Evolutionary conservation across 306 rosid species (phyloP), one percentile per base, ranked within the genome.

Genomic region (Lathyrus sativus): DNA sequence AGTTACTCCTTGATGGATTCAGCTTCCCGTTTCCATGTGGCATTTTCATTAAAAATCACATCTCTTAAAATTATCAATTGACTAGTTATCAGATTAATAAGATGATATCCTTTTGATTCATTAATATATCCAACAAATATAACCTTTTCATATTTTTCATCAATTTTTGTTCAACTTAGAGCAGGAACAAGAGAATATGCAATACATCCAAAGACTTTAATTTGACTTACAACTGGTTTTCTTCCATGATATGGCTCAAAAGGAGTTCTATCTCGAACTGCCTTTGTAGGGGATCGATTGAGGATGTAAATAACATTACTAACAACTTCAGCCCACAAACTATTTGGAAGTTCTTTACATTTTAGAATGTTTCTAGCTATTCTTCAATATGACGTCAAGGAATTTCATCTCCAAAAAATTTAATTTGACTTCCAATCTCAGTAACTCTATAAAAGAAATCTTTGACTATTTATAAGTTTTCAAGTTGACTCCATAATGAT

Each of bases 221-320:
- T 12, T 19, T 7, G 12, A 50, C 57, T 50, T 18, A 50, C 57
- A 50, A 18, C 12, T 18, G 26, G 29, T 3, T 50, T 50, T 9
- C 57, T 50, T 50, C 13, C 12, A 50, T 18, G 57, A 0, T 29
- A 50, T 50, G 28, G 12, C 12, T 50, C 12, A 2, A 50, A 50
- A 50, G 57, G 57, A 15, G 57, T 50, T 50, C 0, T 17, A 17
- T 50, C 11, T 50, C 2, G 29, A 19, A 18, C 28, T 3, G 24
- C 29, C 57, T 50, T 18, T 50, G 57, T 50, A 7, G 57, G 57
- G 7, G 28, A 53, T 53, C 59, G 4, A 53, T 53, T 53, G 13
- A 53, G 14, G 14, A 53, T 53, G 35, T 53, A 53, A 8, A 10
- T 35, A 19, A 3, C 59, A 54, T 4, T 24, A 6, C 2, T 54